Evolutionary conservation across 176 grass and related monocot species (phyloP).

Genomic region (Aegilops longissima): DNA sequence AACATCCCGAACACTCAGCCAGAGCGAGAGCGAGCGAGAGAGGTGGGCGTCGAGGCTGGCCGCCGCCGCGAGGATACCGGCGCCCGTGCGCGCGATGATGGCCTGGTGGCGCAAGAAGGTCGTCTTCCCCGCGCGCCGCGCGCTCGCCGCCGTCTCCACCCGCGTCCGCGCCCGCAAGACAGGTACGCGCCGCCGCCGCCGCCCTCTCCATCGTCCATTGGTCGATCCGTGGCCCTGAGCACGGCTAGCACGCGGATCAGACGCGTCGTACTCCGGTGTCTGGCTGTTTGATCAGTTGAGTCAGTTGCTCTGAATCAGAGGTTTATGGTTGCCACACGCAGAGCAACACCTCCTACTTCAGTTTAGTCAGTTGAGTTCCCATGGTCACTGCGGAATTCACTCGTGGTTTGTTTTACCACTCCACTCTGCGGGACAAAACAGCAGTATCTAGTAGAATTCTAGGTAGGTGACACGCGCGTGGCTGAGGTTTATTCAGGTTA

Average conservation of each 20-base stretch:
- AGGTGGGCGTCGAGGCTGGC: slow-evolving; percentile 34
- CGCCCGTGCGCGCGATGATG: slow-evolving; percentile 61
- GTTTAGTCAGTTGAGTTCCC: not conserved
- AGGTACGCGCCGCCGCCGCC: slow-evolving; percentile 27
- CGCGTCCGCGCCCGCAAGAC: slow-evolving; percentile 52
- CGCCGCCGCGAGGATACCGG: slow-evolving; percentile 46
- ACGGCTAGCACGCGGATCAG: too few relatives aligned
- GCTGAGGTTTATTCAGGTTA: not conserved
- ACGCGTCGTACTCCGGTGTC: too few relatives aligned
- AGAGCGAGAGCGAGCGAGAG: not conserved
- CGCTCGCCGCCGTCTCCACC: slow-evolving; percentile 58
- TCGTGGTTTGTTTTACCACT: not conserved
- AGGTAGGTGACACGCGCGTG: not conserved
- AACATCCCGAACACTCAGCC: not conserved
- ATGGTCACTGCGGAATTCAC: not conserved
- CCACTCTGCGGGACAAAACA: not conserved
- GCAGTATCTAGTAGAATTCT: not conserved
- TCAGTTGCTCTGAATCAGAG: not conserved
- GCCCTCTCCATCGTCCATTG: too few relatives aligned
- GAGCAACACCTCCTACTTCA: too few relatives aligned
- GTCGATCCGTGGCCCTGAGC: too few relatives aligned
- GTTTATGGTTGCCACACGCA: not conserved
- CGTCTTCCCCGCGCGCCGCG: slow-evolving; percentile 63
- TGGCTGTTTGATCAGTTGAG: too few relatives aligned
- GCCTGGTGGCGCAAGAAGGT: slow-evolving; percentile 84